Percentiles rank a stretch among this genome's conserved stretches.
Conservation (phyloP, 176 grass and related monocot genomes). For the Oryza coarctata region DNA sequence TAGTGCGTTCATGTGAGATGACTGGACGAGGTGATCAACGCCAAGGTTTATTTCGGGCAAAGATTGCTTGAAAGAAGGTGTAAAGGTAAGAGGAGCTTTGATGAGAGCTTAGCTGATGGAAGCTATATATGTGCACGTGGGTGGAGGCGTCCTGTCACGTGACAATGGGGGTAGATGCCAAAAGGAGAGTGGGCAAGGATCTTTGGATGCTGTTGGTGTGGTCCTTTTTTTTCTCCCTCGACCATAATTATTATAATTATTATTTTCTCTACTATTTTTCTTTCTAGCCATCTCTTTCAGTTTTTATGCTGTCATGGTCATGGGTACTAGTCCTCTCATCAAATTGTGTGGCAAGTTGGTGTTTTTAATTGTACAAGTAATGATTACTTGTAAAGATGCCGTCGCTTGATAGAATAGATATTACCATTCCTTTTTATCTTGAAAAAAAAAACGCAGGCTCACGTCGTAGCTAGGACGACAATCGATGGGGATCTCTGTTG, state of each 20-base stretch:
- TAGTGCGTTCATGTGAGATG: no score
- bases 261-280: background rate
- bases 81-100: no score
- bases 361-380: background rate
- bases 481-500: background rate
- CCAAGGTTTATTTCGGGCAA: no score
- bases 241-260: background rate
- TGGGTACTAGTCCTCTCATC: background rate
- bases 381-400: background rate
- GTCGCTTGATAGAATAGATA: background rate
- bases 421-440: background rate
- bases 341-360: constrained; percentile 7
- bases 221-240: constrained; percentile 14
- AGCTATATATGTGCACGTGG: constrained; percentile 41
- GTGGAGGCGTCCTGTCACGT: constrained; percentile 35
- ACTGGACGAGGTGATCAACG: no score
- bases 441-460: background rate
- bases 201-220: constrained; percentile 44
- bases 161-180: constrained; percentile 24
- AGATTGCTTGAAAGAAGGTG: no score
- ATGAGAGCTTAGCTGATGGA: no score
- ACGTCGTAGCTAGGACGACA: background rate
- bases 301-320: constrained; percentile 10
- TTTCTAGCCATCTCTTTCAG: background rate
- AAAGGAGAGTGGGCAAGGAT: constrained; percentile 33